These are phyloP conservation scores for Tilletia setariae DNA, from an alignment of 1,284 basidiomycete species.

Conservation along the genomic window DNA sequence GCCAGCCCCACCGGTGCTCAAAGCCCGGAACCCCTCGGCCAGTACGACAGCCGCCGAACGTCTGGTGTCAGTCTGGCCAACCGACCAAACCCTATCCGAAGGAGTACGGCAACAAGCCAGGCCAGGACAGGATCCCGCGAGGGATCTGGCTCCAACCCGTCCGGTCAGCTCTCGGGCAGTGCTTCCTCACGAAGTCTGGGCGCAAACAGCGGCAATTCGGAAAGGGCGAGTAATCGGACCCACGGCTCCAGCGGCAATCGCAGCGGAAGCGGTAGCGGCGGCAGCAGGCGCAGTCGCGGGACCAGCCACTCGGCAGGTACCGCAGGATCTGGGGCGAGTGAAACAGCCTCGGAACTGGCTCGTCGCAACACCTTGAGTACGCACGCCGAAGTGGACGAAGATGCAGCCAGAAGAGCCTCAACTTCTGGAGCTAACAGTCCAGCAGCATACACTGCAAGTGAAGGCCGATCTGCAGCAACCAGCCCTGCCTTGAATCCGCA, in stretches of 20 bases:
- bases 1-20: neutral
- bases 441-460: neutral
- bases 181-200: neutral
- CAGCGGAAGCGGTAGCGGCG: constrained; percentile 1
- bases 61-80: neutral
- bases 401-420: neutral
- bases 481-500: neutral
- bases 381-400: neutral
- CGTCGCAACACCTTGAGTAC: neutral
- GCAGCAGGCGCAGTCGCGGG: neutral
- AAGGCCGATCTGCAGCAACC: neutral
- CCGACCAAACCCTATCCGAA: neutral
- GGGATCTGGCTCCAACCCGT: neutral
- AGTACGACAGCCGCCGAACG: neutral
- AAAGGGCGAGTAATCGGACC: neutral
- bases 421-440: neutral
- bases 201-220: neutral
- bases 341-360: neutral
- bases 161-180: neutral
- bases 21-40: too few relatives aligned
- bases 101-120: neutral
- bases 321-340: neutral
- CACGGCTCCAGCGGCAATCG: neutral
- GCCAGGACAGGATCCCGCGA: neutral
- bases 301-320: neutral